Evolutionary conservation across 1,284 basidiomycete species (phyloP).

Genomic region (Marasmius sp.): DNA sequence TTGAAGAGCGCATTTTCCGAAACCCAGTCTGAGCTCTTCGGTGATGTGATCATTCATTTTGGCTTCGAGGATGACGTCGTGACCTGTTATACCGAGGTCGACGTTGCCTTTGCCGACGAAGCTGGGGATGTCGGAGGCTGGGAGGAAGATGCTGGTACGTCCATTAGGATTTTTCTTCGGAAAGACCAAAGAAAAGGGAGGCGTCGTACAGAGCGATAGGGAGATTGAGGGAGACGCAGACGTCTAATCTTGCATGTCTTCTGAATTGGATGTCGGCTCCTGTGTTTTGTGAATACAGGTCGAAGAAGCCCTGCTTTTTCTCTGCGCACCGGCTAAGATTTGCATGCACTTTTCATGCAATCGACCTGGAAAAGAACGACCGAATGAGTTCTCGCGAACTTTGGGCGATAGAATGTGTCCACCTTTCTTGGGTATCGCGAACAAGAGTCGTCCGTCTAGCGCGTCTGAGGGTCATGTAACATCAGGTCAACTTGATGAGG

Average conservation of each 20-base stretch:
- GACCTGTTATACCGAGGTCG: conserved; percentile 91
- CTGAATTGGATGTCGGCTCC: conserved; percentile 98
- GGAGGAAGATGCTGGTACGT: conserved; percentile 83
- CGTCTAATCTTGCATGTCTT: conserved; percentile 80
- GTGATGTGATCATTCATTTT: conserved; percentile 76
- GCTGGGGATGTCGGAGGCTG: conserved; percentile 96
- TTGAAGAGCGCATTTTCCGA: conserved; percentile 90
- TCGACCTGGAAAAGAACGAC: conserved; percentile 53
- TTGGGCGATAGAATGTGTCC: background rate
- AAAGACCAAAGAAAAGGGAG: no score
- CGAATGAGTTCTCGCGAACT: background rate
- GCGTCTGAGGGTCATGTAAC: conserved; percentile 28
- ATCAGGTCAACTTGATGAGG: background rate
- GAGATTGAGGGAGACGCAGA: conserved; percentile 90
- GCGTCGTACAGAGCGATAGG: conserved; percentile 81
- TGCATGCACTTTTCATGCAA: conserved; percentile 92
- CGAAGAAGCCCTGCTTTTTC: conserved; percentile 1
- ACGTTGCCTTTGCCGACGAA: conserved; percentile 98
- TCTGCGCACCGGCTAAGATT: conserved; percentile 70
- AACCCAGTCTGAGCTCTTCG: conserved; percentile 85
- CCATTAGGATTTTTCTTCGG: no score
- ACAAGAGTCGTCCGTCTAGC: conserved; percentile 72
- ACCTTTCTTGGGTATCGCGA: conserved; percentile 99
- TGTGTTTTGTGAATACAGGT: conserved; percentile 26
- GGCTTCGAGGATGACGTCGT: conserved; percentile 95